Percentiles rank a stretch among this genome's conserved stretches.
Evolutionary conservation across 2,329 filamentous ascomycete species (phyloP).

Genomic region (Curvularia verruculosa): DNA sequence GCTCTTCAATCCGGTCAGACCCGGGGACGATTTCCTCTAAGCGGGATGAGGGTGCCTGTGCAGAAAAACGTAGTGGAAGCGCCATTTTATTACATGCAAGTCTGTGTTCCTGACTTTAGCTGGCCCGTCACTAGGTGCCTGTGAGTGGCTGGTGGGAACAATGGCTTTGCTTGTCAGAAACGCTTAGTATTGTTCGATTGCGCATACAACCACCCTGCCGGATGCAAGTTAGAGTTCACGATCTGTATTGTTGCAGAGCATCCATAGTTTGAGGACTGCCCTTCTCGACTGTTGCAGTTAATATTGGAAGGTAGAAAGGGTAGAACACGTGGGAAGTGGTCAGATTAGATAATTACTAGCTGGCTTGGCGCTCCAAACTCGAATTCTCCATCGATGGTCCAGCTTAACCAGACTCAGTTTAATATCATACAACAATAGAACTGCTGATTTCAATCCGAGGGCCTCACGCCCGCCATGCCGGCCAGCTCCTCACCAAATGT

Average conservation of each 20-base stretch:
- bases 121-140: slow-evolving; percentile 17
- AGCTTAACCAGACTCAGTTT: no score
- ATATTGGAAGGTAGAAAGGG: slow-evolving; percentile 9
- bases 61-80: slow-evolving; percentile 26
- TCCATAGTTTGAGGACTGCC: slow-evolving; percentile 7
- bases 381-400: not conserved
- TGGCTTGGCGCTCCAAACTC: slow-evolving; percentile 26
- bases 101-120: slow-evolving; percentile 3
- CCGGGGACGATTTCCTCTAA: slow-evolving; percentile 36
- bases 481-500: slow-evolving; percentile 43
- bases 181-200: slow-evolving; percentile 40
- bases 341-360: slow-evolving; percentile 23
- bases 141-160: slow-evolving; percentile 33
- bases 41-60: slow-evolving; percentile 30
- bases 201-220: slow-evolving; percentile 10
- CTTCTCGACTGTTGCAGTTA: slow-evolving; percentile 5
- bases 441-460: slow-evolving; percentile 36
- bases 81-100: slow-evolving; percentile 34
- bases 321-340: slow-evolving; percentile 20
- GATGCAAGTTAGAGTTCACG: slow-evolving; percentile 5
- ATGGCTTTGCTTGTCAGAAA: slow-evolving; percentile 23
- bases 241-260: not conserved
- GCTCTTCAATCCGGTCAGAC: slow-evolving; percentile 43
- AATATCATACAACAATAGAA: not conserved
- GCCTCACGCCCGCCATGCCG: slow-evolving; percentile 46